These are phyloP conservation scores for Cryphonectria japonica DNA, from an alignment of 2,329 filamentous ascomycete species.

Conservation along the genomic window DNA sequence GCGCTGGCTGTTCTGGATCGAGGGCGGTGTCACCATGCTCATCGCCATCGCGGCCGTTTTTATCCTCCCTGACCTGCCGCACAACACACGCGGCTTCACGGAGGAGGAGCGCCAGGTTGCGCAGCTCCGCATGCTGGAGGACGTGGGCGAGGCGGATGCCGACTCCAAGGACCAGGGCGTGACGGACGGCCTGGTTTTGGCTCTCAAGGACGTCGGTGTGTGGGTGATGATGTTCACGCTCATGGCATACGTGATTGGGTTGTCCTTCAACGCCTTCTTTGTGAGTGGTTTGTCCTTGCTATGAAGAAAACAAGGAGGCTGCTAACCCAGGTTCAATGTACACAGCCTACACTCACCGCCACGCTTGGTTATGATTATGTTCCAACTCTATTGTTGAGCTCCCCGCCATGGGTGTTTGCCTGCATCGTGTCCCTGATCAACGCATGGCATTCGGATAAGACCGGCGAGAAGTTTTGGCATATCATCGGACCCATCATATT, in stretches of 20 bases:
- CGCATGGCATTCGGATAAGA: slow-evolving; percentile 60
- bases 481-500: slow-evolving; percentile 56
- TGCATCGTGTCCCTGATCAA: slow-evolving; percentile 59
- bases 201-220: slow-evolving; percentile 63
- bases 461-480: slow-evolving; percentile 64
- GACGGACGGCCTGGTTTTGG: slow-evolving; percentile 60
- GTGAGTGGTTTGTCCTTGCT: slow-evolving; percentile 35
- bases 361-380: slow-evolving; percentile 58
- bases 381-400: slow-evolving; percentile 58
- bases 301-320: not conserved
- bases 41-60: slow-evolving; percentile 52
- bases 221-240: slow-evolving; percentile 67
- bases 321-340: not conserved
- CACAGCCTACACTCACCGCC: slow-evolving; percentile 52
- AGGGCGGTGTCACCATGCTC: slow-evolving; percentile 56
- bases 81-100: slow-evolving; percentile 61
- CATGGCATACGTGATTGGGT: slow-evolving; percentile 62
- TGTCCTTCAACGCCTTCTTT: slow-evolving; percentile 64
- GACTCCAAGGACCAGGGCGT: slow-evolving; percentile 54
- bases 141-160: slow-evolving; percentile 59
- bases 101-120: slow-evolving; percentile 61
- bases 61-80: slow-evolving; percentile 58
- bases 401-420: slow-evolving; percentile 62
- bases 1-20: slow-evolving; percentile 66
- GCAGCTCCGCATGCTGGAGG: slow-evolving; percentile 59